Conservation (phyloP, 176 grass and related monocot species). For the Tuctoria greenei region DNA sequence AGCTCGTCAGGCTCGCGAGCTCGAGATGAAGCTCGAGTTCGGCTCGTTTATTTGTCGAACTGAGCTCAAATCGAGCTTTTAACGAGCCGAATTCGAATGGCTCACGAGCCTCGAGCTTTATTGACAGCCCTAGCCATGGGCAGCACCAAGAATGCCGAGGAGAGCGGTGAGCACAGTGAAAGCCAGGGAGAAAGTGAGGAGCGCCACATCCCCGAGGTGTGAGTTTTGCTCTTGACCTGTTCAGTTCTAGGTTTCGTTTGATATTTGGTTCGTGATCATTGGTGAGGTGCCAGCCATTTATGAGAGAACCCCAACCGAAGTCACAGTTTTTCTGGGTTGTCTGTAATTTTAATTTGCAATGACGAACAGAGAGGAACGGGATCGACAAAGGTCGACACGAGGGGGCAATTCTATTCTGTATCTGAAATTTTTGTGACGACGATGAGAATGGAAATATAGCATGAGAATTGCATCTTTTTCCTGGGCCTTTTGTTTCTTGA, state of each 20-base stretch:
- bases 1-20: no score
- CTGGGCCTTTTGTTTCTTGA: conserved; percentile 30
- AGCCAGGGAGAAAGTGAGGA: conserved; percentile 44
- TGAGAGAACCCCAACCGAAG: conserved; percentile 30
- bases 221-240: conserved; percentile 22
- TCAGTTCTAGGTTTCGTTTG: conserved; percentile 27
- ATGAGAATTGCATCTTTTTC: not conserved
- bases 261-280: not conserved
- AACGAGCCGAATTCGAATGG: no score
- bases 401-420: not conserved
- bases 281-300: conserved; percentile 14
- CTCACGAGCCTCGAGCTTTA: no score
- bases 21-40: no score
- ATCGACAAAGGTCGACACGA: not conserved
- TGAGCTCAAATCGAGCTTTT: no score
- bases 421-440: conserved; percentile 5
- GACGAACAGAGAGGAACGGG: conserved; percentile 1
- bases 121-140: no score
- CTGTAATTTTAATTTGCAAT: conserved; percentile 38
- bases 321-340: conserved; percentile 24
- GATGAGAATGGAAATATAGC: conserved; percentile 6
- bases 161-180: conserved; percentile 52
- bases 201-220: conserved; percentile 44
- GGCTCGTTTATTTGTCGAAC: no score
- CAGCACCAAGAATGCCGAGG: conserved; percentile 20